Evolutionary conservation across 2,329 filamentous ascomycete genomes (phyloP).

Genomic region (Penicillium sp.): DNA sequence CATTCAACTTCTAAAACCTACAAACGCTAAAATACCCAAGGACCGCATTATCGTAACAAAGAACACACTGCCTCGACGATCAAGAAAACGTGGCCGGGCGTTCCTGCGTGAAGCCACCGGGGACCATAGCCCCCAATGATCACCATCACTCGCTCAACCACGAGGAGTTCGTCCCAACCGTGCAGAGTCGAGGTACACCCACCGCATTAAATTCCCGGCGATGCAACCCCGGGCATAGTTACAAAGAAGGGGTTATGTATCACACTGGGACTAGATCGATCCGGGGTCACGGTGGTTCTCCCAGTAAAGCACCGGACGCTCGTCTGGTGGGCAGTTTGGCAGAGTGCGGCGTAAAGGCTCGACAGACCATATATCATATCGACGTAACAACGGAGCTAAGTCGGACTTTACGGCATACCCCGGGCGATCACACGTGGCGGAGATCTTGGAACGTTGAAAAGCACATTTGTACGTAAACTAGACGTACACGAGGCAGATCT

Average conservation of each 20-base stretch:
- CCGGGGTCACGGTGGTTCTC: neutral
- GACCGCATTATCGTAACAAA: neutral
- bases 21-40: neutral
- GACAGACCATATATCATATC: neutral
- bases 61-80: neutral
- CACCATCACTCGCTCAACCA: neutral
- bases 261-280: neutral
- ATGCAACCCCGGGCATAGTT: neutral
- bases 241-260: neutral
- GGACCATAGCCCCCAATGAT: neutral
- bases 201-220: neutral
- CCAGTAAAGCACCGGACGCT: neutral
- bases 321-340: neutral
- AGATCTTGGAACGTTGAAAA: neutral
- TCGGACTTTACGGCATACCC: neutral
- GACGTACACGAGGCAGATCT: neutral
- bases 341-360: neutral
- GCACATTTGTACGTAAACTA: no score
- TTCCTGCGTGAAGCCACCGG: slow-evolving; percentile 24
- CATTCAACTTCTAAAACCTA: neutral
- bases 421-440: neutral
- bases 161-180: neutral
- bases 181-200: neutral
- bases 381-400: neutral
- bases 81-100: slow-evolving; percentile 15